phyloP scores from a whole-genome alignment of 352 stramenopile genomes.

The Globisporangium emineosum region DNA sequence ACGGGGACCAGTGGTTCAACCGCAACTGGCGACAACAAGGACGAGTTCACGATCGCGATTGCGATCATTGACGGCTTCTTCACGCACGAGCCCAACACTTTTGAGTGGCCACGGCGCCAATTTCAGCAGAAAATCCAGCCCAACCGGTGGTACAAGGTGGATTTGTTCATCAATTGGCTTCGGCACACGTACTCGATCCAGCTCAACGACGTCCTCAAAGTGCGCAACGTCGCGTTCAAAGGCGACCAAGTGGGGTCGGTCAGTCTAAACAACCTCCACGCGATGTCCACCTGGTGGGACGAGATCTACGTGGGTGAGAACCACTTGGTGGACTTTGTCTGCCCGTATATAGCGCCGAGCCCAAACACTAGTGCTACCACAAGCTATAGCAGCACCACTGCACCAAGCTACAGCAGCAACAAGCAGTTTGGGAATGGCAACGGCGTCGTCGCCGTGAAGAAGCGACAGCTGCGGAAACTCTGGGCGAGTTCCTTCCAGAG shows the following conservation, averaged over 20 bases:
- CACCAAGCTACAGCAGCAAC: conserved; percentile 5
- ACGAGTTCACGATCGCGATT: conserved; percentile 63
- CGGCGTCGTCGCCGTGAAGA: conserved; percentile 36
- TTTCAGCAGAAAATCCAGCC: conserved; percentile 58
- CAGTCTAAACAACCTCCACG: conserved; percentile 82
- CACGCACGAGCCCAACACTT: conserved; percentile 69
- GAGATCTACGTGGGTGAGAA: conserved; percentile 95
- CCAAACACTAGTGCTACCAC: neutral
- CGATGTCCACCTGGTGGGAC: conserved; percentile 92
- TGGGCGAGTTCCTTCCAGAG: conserved; percentile 35
- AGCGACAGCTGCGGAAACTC: conserved; percentile 50
- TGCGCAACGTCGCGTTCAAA: conserved; percentile 53
- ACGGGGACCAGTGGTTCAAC: no score
- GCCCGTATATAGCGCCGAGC: conserved; percentile 40
- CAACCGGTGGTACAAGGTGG: conserved; percentile 94
- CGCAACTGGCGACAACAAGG: conserved; percentile 24
- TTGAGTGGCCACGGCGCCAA: conserved; percentile 40
- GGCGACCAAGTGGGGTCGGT: conserved; percentile 41
- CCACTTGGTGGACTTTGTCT: conserved; percentile 89
- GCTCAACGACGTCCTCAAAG: conserved; percentile 89
- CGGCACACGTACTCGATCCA: conserved; percentile 77
- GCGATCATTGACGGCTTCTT: conserved; percentile 67
- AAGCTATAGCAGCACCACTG: neutral
- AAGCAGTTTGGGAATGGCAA: conserved; percentile 17
- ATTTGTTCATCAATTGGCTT: conserved; percentile 90